These are phyloP conservation scores for Leptographium galeiforme DNA, from an alignment of 2,329 filamentous ascomycete species.

Conservation along the genomic window DNA sequence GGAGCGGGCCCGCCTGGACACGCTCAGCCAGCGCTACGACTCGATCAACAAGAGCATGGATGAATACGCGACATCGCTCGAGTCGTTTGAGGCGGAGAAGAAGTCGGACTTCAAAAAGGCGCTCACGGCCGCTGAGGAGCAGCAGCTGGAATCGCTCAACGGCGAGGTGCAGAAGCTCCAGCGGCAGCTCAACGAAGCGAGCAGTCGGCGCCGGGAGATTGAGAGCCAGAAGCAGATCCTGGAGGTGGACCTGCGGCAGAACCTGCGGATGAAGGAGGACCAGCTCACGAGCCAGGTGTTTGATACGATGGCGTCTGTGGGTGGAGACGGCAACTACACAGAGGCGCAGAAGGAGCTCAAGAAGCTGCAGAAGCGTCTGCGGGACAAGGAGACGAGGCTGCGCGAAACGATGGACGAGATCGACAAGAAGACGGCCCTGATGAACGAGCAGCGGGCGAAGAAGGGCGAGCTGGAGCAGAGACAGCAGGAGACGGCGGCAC, in stretches of 20 bases:
- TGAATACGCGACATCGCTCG: constrained; percentile 60
- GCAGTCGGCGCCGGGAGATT: constrained; percentile 58
- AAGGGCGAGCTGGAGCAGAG: constrained; percentile 54
- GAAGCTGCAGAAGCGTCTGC: constrained; percentile 57
- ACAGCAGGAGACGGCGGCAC: constrained; percentile 61
- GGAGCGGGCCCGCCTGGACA: constrained; percentile 59
- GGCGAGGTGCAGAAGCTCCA: constrained; percentile 59
- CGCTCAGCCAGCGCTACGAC: constrained; percentile 49
- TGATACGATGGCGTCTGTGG: constrained; percentile 36
- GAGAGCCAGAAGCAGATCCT: constrained; percentile 71
- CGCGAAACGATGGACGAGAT: constrained; percentile 62
- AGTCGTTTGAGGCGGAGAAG: constrained; percentile 67
- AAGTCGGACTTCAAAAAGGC: constrained; percentile 85
- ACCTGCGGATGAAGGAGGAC: constrained; percentile 74
- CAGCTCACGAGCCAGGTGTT: constrained; percentile 67
- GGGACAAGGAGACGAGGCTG: constrained; percentile 54
- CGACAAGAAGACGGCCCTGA: constrained; percentile 34
- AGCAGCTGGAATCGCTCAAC: constrained; percentile 59
- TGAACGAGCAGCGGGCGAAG: constrained; percentile 40
- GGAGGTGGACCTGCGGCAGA: constrained; percentile 80
- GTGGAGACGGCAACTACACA: constrained; percentile 52
- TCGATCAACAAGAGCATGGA: constrained; percentile 64
- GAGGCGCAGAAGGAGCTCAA: constrained; percentile 73
- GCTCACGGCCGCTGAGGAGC: constrained; percentile 69
- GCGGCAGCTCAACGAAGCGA: constrained; percentile 63